Evolutionary conservation across 2,329 filamentous ascomycete genomes (phyloP), one percentile per base, ranked within the genome.

Genomic region (Exserohilum turcica): DNA sequence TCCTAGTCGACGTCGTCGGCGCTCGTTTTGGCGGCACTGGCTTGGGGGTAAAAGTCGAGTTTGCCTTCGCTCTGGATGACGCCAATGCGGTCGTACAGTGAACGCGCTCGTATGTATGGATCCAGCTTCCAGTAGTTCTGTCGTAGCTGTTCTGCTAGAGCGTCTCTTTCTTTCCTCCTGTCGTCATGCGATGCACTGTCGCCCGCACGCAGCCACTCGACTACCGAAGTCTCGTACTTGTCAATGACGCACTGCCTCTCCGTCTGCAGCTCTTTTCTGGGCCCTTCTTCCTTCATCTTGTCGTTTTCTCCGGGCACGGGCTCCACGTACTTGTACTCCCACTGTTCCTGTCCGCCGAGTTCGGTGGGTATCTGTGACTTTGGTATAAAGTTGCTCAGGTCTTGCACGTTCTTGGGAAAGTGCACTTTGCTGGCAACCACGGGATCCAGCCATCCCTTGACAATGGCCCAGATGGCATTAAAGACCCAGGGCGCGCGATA

Each of bases 401-500:
- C 93, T 48, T 88, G 83, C 49, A 86, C 79, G 62, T 86, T 91
- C 69, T 91, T 94, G 52, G 90, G 94, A 74, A 97, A 97, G 73
- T 97, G 87, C 16, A 99, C 89, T 76, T 99, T 99, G 70, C 85
- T 83, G 19, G 94, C 94, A 24, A 99, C 93, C 3, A 99, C 93
- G 2, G 94, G 94, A 73, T 99, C 94, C 32, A 99, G 84, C 94
- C 94, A 99, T 63, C 92, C 92, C 60, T 86, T 87, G 71, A 99
- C 96, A 60, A 99, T 90, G 72, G 86, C 92, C 94, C 93, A 97
- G 60, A 97, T 90, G n/a, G 90, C 88, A 80, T 96, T 92, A 78
- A 99, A 99, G 39, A 99, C 80, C 94, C 94, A 99, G 3, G 94
- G 94, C 0, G 94, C 87, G 74, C 96, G 96, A 80, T 99, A 94